Evolutionary conservation across 192 early-diverging fungal species (phyloP).

Genomic region (Chytriomyces sp.): DNA sequence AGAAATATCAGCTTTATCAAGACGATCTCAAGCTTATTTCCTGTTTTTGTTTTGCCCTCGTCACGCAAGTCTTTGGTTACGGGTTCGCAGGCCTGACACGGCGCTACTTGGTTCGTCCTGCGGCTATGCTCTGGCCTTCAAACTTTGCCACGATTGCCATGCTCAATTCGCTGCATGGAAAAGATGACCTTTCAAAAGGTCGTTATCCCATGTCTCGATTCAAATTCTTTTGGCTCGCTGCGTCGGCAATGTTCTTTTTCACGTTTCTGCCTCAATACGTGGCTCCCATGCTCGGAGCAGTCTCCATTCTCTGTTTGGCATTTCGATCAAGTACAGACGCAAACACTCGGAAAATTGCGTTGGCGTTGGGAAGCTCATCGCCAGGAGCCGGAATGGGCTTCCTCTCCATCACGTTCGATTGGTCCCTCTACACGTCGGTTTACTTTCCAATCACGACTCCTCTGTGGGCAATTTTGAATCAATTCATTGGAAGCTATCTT

Average conservation of each 20-base stretch:
- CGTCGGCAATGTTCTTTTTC: constrained; percentile 25
- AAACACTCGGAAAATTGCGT: not conserved
- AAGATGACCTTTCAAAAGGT: not conserved
- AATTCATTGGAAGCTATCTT: constrained; percentile 22
- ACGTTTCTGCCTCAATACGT: constrained; percentile 40
- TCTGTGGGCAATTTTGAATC: constrained; percentile 24
- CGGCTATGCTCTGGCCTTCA: constrained; percentile 87
- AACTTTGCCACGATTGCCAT: constrained; percentile 45
- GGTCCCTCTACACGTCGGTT: not conserved
- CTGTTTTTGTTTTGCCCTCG: constrained; percentile 57
- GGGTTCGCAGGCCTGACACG: constrained; percentile 75
- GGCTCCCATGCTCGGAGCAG: constrained; percentile 32
- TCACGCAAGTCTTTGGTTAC: constrained; percentile 71
- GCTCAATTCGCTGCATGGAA: constrained; percentile 75
- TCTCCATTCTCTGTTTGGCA: constrained; percentile 34
- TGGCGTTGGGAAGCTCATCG: constrained; percentile 13
- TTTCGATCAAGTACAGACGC: constrained; percentile 3
- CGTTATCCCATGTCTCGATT: constrained; percentile 34
- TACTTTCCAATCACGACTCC: constrained; percentile 14
- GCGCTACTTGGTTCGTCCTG: constrained; percentile 81
- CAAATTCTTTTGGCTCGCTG: constrained; percentile 41
- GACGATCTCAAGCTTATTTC: constrained; percentile 21
- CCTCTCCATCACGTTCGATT: constrained; percentile 17
- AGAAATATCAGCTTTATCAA: constrained; percentile 15
- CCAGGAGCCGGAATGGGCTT: constrained; percentile 16